phyloP scores from a whole-genome alignment of 2,329 filamentous ascomycete genomes.

The Metarhizium rileyi region DNA sequence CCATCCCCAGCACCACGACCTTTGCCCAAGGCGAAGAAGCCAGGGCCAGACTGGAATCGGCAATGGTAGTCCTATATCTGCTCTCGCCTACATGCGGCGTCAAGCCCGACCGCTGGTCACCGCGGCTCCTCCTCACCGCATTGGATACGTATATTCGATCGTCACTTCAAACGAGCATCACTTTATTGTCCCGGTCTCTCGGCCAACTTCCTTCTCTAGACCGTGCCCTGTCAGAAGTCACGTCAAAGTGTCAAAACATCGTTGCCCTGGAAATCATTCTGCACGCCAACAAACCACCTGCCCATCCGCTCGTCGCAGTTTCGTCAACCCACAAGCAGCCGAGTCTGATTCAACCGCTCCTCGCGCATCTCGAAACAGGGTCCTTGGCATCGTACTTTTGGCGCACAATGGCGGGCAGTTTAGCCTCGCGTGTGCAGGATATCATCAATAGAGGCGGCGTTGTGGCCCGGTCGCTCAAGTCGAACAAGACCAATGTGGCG shows the following conservation, averaged over 20 bases:
- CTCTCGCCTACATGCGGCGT: slow-evolving; percentile 57
- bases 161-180: slow-evolving; percentile 67
- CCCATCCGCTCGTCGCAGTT: slow-evolving; percentile 51
- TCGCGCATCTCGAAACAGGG: slow-evolving; percentile 73
- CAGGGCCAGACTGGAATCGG: slow-evolving; percentile 62
- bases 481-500: slow-evolving; percentile 63
- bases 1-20: slow-evolving; percentile 48
- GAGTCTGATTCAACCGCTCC: slow-evolving; percentile 60
- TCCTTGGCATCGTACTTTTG: slow-evolving; percentile 89
- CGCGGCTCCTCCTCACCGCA: slow-evolving; percentile 62
- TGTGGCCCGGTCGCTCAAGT: slow-evolving; percentile 67
- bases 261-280: slow-evolving; percentile 79
- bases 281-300: slow-evolving; percentile 54
- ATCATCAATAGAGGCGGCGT: slow-evolving; percentile 76
- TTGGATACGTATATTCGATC: slow-evolving; percentile 77
- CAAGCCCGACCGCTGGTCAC: slow-evolving; percentile 48
- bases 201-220: slow-evolving; percentile 75
- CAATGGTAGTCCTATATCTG: slow-evolving; percentile 68
- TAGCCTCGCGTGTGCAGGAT: slow-evolving; percentile 72
- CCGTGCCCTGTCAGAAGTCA: slow-evolving; percentile 70
- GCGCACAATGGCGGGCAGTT: slow-evolving; percentile 71
- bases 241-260: slow-evolving; percentile 78
- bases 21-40: slow-evolving; percentile 64
- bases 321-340: slow-evolving; percentile 26
- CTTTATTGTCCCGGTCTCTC: slow-evolving; percentile 64